Conservation (phyloP, 345 rosid genomes). For the rapeseed (Brassica napus) region DNA sequence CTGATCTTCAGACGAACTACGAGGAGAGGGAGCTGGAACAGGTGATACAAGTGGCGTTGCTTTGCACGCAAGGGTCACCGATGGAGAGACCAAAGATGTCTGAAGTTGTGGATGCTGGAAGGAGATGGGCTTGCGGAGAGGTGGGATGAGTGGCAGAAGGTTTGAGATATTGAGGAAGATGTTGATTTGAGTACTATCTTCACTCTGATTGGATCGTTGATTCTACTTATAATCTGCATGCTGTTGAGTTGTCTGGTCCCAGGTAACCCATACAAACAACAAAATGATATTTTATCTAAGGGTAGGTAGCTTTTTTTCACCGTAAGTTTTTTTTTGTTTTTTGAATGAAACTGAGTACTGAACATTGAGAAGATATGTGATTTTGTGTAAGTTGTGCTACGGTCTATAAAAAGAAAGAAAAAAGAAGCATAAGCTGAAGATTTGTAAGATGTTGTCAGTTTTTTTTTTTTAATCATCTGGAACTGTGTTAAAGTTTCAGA, state of each 20-base stretch:
- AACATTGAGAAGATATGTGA: neutral
- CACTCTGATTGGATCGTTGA: slow-evolving; percentile 85
- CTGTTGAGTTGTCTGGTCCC: slow-evolving; percentile 94
- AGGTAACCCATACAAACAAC: too few relatives aligned
- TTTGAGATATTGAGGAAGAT: slow-evolving; percentile 83
- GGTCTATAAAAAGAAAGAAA: neutral
- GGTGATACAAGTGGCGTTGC: slow-evolving; percentile 87
- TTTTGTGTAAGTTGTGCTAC: slow-evolving; percentile 13
- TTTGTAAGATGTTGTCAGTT: neutral
- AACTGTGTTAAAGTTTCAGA: too few relatives aligned
- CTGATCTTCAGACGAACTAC: slow-evolving; percentile 78
- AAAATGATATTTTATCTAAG: neutral
- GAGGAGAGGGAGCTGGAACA: slow-evolving; percentile 82
- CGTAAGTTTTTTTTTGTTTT: neutral
- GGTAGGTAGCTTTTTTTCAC: slow-evolving; percentile 6
- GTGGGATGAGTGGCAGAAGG: slow-evolving; percentile 99
- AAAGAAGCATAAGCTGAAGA: neutral
- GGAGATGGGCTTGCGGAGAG: slow-evolving; percentile 89
- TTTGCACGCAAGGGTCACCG: slow-evolving; percentile 93
- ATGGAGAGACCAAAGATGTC: slow-evolving; percentile 98
- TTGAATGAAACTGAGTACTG: neutral
- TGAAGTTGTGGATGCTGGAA: slow-evolving; percentile 96
- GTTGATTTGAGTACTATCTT: slow-evolving; percentile 67
- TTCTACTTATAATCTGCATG: slow-evolving; percentile 90
- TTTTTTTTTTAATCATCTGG: too few relatives aligned